phyloP scores from a whole-genome alignment of 2,329 filamentous ascomycete species.

The Fusarium floridanum region DNA sequence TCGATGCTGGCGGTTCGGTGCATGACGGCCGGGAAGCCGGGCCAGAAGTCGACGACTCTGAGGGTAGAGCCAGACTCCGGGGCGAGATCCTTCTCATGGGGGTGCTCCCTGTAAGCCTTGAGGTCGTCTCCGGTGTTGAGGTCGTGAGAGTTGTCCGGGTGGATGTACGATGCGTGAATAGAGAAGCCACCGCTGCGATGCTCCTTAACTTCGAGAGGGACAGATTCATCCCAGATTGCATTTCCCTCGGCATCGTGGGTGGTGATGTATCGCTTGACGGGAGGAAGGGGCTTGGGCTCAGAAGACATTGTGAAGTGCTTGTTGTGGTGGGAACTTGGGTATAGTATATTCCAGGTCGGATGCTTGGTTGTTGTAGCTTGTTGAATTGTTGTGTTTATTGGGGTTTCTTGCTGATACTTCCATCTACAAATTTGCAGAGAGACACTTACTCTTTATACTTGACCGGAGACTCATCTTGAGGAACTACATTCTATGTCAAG shows the following conservation, averaged over 20 bases:
- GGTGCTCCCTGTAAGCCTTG: conserved; percentile 34
- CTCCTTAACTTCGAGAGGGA: conserved; percentile 29
- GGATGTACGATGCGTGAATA: conserved; percentile 35
- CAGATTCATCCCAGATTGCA: conserved; percentile 32
- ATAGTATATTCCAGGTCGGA: background rate
- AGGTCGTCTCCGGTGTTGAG: conserved; percentile 33
- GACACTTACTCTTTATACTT: conserved; percentile 9
- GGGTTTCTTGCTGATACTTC: background rate
- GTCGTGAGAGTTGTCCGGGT: conserved; percentile 27
- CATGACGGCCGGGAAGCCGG: conserved; percentile 35
- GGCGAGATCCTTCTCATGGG: conserved; percentile 30
- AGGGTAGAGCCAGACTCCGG: conserved; percentile 35
- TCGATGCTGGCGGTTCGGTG: conserved; percentile 43
- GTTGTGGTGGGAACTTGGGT: background rate
- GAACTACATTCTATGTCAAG: background rate
- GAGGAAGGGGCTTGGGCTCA: conserved; percentile 26
- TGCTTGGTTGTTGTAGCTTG: background rate
- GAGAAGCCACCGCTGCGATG: conserved; percentile 37
- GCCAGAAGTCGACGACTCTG: conserved; percentile 41
- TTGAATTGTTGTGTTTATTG: background rate
- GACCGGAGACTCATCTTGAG: background rate
- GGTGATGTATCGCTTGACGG: conserved; percentile 39
- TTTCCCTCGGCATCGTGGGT: conserved; percentile 35
- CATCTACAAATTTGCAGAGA: background rate
- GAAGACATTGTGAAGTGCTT: conserved; percentile 25